phyloP scores from a whole-genome alignment of 1,139 yeast genomes.

The Diutina mesorugosa region DNA sequence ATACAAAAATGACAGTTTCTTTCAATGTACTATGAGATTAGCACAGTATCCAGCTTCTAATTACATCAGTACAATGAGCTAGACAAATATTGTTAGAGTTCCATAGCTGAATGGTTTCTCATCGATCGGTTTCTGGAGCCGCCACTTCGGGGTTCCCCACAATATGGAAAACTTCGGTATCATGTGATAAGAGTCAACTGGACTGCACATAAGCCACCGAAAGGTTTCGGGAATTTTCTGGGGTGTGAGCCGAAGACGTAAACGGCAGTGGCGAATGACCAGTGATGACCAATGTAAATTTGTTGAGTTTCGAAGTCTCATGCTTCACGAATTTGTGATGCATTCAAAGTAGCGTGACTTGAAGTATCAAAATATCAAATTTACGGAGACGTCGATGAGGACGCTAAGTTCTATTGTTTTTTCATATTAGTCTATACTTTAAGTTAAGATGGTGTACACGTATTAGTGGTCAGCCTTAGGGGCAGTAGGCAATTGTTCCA shows the following conservation, averaged over 20 bases:
- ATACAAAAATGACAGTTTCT: not conserved
- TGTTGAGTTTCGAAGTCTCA: too few relatives aligned
- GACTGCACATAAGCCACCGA: not conserved
- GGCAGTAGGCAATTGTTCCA: slow-evolving; percentile 46
- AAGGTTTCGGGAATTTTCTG: too few relatives aligned
- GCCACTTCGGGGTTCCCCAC: not conserved
- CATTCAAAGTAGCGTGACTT: too few relatives aligned
- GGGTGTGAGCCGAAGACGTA: not conserved
- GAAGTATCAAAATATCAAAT: too few relatives aligned
- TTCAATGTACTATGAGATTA: not conserved
- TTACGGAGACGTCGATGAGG: too few relatives aligned
- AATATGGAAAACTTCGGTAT: not conserved
- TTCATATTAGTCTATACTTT: not conserved
- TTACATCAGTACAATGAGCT: too few relatives aligned
- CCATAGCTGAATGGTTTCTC: not conserved
- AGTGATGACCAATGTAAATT: too few relatives aligned
- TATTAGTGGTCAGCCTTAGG: slow-evolving; percentile 27
- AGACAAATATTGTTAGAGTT: too few relatives aligned
- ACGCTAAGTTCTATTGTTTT: too few relatives aligned
- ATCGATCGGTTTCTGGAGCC: not conserved
- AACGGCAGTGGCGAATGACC: not conserved
- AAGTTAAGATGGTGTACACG: not conserved
- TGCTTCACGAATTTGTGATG: too few relatives aligned
- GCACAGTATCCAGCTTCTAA: not conserved
- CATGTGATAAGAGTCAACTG: not conserved